A percentile compares a stretch with the other conserved stretches of the same genome.
These are phyloP conservation scores for Forsythia suspensa DNA, from an alignment of 257 asterid species.

Conservation along the genomic window DNA sequence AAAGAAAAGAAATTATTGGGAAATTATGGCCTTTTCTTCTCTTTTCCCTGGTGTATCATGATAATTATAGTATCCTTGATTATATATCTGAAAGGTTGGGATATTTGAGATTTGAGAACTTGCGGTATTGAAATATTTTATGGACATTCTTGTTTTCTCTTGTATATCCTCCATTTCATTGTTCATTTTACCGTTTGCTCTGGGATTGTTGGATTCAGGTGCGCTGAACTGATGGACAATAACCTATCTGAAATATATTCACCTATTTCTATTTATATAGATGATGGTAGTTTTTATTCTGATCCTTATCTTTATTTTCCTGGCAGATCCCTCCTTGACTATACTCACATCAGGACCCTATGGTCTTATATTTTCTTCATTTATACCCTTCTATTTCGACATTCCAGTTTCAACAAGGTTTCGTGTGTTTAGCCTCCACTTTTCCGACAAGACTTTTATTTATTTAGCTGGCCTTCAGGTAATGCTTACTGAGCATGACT, in stretches of 20 bases:
- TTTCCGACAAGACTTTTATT: constrained; percentile 94
- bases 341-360: constrained; percentile 92
- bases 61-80: neutral
- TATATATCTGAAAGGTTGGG: neutral
- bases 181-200: constrained; percentile 4
- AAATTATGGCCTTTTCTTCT: neutral
- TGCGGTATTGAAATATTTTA: neutral
- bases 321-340: constrained; percentile 77
- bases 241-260: constrained; percentile 2
- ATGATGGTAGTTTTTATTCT: constrained; percentile 18
- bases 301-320: constrained; percentile 28
- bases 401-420: constrained; percentile 91
- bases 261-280: neutral
- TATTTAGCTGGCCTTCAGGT: constrained; percentile 99
- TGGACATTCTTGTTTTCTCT: neutral
- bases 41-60: neutral
- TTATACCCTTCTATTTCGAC: constrained; percentile 92
- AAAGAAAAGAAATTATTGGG: neutral
- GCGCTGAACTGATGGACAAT: neutral
- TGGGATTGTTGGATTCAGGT: neutral
- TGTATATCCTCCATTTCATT: neutral
- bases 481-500: constrained; percentile 13
- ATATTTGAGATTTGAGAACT: neutral
- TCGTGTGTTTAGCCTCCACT: constrained; percentile 69
- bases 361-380: constrained; percentile 81